These are phyloP conservation scores for Pilatotrama ljubarskyi DNA, from an alignment of 768 basidiomycete genomes.

Conservation along the genomic window DNA sequence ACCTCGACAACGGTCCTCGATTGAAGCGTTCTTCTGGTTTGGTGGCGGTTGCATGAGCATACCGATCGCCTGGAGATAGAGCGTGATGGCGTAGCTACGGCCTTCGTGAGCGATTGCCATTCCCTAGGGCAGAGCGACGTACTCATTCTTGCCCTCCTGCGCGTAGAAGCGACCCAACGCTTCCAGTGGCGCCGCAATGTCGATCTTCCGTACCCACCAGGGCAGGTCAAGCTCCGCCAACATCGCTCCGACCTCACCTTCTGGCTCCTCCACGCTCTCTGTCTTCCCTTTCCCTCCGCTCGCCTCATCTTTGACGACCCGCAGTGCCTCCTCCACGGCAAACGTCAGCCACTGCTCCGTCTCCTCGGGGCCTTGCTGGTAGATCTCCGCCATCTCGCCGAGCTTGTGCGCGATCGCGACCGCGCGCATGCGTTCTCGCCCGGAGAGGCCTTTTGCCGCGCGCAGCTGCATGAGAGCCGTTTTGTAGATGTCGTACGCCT, in stretches of 20 bases:
- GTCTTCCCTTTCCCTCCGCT: conserved; percentile 13
- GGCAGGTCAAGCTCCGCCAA: conserved; percentile 55
- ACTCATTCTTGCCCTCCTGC: conserved; percentile 56
- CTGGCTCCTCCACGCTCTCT: conserved; percentile 2
- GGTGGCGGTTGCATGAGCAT: conserved; percentile 50
- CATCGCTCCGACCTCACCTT: conserved; percentile 15
- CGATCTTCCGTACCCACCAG: conserved; percentile 56
- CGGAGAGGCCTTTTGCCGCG: conserved; percentile 27
- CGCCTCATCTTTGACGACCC: conserved; percentile 36
- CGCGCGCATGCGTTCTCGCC: conserved; percentile 43
- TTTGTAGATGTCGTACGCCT: conserved; percentile 33
- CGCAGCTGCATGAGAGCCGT: conserved; percentile 22
- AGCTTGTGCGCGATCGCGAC: conserved; percentile 48
- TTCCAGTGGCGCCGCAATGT: conserved; percentile 69
- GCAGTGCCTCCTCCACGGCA: conserved; percentile 46
- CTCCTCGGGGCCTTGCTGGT: conserved; percentile 37
- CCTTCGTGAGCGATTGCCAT: conserved; percentile 11
- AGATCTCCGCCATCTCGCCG: conserved; percentile 41
- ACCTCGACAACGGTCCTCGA: conserved; percentile 65
- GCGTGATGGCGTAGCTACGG: conserved; percentile 58
- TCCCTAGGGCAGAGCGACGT: conserved; percentile 25
- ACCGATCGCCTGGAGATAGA: conserved; percentile 66
- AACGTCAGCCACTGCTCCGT: conserved; percentile 45
- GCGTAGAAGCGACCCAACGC: conserved; percentile 65
- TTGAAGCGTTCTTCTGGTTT: conserved; percentile 26